These are phyloP conservation scores for Amanita brunnescens DNA, from an alignment of 768 basidiomycete genomes.

Conservation along the genomic window DNA sequence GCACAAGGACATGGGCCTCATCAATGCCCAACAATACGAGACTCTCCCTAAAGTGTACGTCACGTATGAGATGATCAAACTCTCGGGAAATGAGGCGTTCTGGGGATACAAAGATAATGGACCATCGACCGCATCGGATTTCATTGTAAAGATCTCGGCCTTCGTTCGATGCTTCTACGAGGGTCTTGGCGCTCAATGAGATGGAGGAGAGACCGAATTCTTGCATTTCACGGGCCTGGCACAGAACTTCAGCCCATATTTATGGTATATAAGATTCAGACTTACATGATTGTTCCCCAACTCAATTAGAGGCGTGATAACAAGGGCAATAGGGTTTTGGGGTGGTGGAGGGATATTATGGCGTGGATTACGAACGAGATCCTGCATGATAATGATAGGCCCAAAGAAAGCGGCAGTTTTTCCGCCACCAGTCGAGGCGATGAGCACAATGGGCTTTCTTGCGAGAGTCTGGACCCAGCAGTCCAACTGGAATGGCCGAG, in stretches of 20 bases:
- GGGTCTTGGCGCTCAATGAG: slow-evolving; percentile 13
- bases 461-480: slow-evolving; percentile 14
- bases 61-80: slow-evolving; percentile 12
- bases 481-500: slow-evolving; percentile 12
- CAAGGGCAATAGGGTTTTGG: slow-evolving; percentile 11
- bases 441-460: slow-evolving; percentile 12
- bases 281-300: slow-evolving; percentile 17
- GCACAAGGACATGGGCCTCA: slow-evolving; percentile 17
- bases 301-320: slow-evolving; percentile 18
- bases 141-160: slow-evolving; percentile 14
- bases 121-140: slow-evolving; percentile 14
- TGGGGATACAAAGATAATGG: slow-evolving; percentile 15
- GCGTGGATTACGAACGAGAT: slow-evolving; percentile 8
- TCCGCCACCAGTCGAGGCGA: slow-evolving; percentile 15
- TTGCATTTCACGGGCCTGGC: slow-evolving; percentile 13
- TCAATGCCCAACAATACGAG: slow-evolving; percentile 17
- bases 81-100: slow-evolving; percentile 13
- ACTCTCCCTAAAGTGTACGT: slow-evolving; percentile 13
- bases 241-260: not conserved
- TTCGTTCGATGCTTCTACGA: slow-evolving; percentile 9
- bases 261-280: not conserved
- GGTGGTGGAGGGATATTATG: slow-evolving; percentile 7
- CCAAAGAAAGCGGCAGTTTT: slow-evolving; percentile 14
- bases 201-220: slow-evolving; percentile 12
- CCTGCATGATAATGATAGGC: slow-evolving; percentile 11